Percentiles rank a stretch among this genome's conserved stretches.
Evolutionary conservation across 352 stramenopile genomes (phyloP).

Genomic region (Phytophthora citrophthora): DNA sequence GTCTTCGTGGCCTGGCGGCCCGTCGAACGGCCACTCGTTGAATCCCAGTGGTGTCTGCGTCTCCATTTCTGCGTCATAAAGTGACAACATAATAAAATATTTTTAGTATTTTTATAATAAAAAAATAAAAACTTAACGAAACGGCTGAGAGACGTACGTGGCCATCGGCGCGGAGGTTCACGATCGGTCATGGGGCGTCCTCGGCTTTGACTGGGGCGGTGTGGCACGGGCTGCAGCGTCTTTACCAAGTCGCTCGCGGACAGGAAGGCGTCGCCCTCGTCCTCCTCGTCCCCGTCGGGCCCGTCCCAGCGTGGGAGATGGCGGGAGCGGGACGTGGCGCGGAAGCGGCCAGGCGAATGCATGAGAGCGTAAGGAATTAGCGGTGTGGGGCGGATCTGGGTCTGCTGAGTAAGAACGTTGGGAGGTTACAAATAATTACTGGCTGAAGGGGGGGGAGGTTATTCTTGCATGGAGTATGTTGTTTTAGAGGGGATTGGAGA

Average conservation of each 20-base stretch:
- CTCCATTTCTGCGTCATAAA: slow-evolving; percentile 21
- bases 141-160: slow-evolving; percentile 15
- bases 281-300: slow-evolving; percentile 13
- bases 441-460: slow-evolving; percentile 9
- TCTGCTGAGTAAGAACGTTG: slow-evolving; percentile 16
- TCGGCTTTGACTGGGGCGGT: slow-evolving; percentile 4
- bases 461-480: slow-evolving; percentile 18
- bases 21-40: slow-evolving; percentile 34
- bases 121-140: neutral
- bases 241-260: slow-evolving; percentile 41
- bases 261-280: slow-evolving; percentile 32
- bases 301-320: slow-evolving; percentile 23
- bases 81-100: neutral
- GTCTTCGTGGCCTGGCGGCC: slow-evolving; percentile 4
- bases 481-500: neutral
- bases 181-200: slow-evolving; percentile 9
- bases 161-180: slow-evolving; percentile 10
- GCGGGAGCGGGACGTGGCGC: slow-evolving; percentile 15
- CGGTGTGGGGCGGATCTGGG: slow-evolving; percentile 10
- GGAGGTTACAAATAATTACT: slow-evolving; percentile 3
- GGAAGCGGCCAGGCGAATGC: slow-evolving; percentile 26
- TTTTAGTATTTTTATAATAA: slow-evolving; percentile 2
- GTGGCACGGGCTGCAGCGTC: slow-evolving; percentile 36
- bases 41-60: slow-evolving; percentile 16
- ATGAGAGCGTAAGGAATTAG: slow-evolving; percentile 3